A percentile compares a stretch with the other conserved stretches of the same genome.
These are phyloP conservation scores for Fraxinus nigra DNA, from an alignment of 305 asterid species.

Conservation along the genomic window DNA sequence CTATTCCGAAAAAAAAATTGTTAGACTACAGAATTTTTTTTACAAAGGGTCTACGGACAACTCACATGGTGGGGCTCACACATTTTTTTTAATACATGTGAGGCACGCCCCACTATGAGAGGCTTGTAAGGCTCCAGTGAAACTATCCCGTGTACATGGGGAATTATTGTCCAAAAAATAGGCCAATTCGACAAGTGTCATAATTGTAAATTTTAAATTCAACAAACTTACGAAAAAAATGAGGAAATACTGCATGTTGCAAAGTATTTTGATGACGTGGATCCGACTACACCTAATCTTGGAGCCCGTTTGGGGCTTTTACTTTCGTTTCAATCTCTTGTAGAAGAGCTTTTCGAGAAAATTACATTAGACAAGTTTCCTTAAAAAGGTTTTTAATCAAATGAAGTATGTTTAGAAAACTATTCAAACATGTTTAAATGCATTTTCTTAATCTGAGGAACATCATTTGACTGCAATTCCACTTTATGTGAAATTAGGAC, in stretches of 20 bases:
- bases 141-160: too few species aligned
- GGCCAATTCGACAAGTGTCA: not conserved
- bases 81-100: too few species aligned
- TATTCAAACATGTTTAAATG: too few species aligned
- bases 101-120: too few species aligned
- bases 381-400: too few species aligned
- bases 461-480: not conserved
- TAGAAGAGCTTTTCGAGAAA: not conserved
- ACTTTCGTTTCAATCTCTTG: not conserved
- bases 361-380: not conserved
- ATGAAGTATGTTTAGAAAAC: too few species aligned
- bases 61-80: too few species aligned
- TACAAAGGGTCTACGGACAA: too few species aligned
- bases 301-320: not conserved
- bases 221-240: not conserved
- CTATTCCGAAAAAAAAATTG: not conserved
- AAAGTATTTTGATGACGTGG: not conserved
- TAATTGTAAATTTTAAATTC: not conserved
- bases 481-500: not conserved
- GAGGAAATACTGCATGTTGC: not conserved
- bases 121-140: too few species aligned
- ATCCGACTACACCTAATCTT: not conserved
- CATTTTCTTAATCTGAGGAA: too few species aligned
- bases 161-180: not conserved
- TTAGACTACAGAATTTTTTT: too few species aligned